Base-by-base conservation (phyloP, 345 rosid species). In the Corchorus capsularis region DNA sequence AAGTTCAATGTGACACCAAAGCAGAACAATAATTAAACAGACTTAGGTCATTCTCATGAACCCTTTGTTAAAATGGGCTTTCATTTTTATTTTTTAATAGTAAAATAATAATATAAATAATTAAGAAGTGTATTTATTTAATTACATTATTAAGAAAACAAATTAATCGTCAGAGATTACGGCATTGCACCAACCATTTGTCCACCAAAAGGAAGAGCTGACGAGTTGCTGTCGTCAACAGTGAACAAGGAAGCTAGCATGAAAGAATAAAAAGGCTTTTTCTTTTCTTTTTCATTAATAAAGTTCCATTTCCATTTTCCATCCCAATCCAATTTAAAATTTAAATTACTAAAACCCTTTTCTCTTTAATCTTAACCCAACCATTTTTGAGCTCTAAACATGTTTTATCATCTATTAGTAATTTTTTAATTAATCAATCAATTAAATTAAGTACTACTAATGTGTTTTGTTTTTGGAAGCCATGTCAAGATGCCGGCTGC, bases 401-500 rank as follows among this genome's bases (percentile, higher is more conserved):
- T n/a, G 50, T 65, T 65, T 19, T 39, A 27, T 27, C 27, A 27
- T 27, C 1, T 0, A 27, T 27, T 27, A 27, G n/a, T 27, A 27
- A 27, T 27, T 27, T 27, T 27, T 27, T 39, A 39, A 2, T 39
- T 39, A 39, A 4, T 39, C 43, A 39, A 39, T 37, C 67, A 43
- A 8, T 16, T 8, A 39, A 16, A 16, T 17, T 63, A 16, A 37
- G 39, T 54, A 45, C 10, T 54, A 54, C 7, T 2, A 7, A 17
- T 12, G 16, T 64, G 50, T 19, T 64, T 64, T 50, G 72, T 9
- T 64, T 49, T 59, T 61, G 47, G 57, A 57, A 54, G 69, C 71
- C 77, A 61, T 12, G 68, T 69, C 74, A 64, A 50, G 59, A 7
- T 45, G 78, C 63, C 78, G 71, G 79, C 75, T n/a, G 49, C 61